Base-by-base conservation (phyloP, 2,329 filamentous ascomycete genomes). In the Calonectria hongkongensis region DNA sequence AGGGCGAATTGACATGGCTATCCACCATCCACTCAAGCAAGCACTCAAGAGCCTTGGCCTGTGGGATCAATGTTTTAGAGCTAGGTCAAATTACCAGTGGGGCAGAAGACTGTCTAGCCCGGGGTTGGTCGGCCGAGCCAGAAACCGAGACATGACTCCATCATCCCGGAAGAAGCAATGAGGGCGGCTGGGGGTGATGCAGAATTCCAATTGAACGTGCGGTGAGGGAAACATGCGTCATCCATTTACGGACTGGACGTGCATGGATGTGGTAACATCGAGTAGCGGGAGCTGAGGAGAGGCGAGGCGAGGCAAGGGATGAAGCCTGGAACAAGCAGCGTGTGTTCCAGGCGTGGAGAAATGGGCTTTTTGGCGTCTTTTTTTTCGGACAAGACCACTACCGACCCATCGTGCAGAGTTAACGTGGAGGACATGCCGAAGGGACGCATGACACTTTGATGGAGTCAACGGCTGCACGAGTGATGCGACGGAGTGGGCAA, bases 401-500 rank as follows among this genome's bases (percentile, higher is more conserved):
- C 66, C 47, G 66, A 33, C 25, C 66, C 47, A 54, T 63, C 21
- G 66, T n/a, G 25, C 54, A 69, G 51, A 60, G 68, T 71, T 45
- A 63, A 41, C 68, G 58, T 67, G 28, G 21, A 39, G 25, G 30
- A 73, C 63, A 74, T 70, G 71, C 70, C 66, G 62, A 66, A 74
- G 69, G 63, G 74, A 77, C 70, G 68, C 76, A 78, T 78, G 75
- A 75, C 75, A 79, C 73, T 45, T 47, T 48, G 50, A 48, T 63
- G 73, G 58, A 70, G 73, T 69, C 65, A 70, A 69, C 68, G 70
- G 36, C 70, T 71, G 74, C 77, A 79, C 71, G 64, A 69, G 70
- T 62, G 48, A 66, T 74, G 45, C 50, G 66, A 70, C 21, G 43
- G 47, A 66, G 67, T 66, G 72, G 72, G 66, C 51, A 72, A 68